Evolutionary conservation across 1,284 basidiomycete genomes (phyloP).

Genomic region (Lignosus rhinocerotis): DNA sequence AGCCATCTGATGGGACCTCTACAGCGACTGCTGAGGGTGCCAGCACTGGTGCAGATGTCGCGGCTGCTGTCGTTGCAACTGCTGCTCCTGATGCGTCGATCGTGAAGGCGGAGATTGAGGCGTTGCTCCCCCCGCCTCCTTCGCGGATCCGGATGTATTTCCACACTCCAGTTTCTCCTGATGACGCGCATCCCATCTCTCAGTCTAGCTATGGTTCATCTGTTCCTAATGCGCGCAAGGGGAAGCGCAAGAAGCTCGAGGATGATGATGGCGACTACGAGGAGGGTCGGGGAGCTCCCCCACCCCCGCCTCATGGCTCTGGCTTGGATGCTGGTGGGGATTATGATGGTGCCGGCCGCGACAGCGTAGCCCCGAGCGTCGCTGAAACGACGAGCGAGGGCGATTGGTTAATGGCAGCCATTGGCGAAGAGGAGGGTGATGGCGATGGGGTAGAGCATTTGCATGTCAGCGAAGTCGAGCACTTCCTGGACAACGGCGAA

Average conservation of each 20-base stretch:
- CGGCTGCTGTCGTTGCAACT: slow-evolving; percentile 5
- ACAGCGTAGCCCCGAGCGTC: slow-evolving; percentile 67
- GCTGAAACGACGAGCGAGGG: slow-evolving; percentile 71
- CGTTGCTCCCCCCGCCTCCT: slow-evolving; percentile 50
- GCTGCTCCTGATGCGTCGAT: slow-evolving; percentile 16
- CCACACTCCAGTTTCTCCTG: slow-evolving; percentile 78
- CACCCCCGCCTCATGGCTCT: slow-evolving; percentile 49
- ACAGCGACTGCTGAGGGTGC: slow-evolving; percentile 22
- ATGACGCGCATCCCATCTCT: slow-evolving; percentile 73
- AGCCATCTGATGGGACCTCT: slow-evolving; percentile 19
- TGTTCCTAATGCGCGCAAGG: slow-evolving; percentile 66
- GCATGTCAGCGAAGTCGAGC: slow-evolving; percentile 46
- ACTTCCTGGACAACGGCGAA: slow-evolving; percentile 36
- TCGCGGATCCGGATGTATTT: slow-evolving; percentile 85
- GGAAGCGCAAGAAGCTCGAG: slow-evolving; percentile 80
- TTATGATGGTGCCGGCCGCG: slow-evolving; percentile 50
- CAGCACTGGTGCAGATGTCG: slow-evolving; percentile 16
- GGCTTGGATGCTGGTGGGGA: slow-evolving; percentile 34
- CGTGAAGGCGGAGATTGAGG: slow-evolving; percentile 34
- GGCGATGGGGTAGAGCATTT: slow-evolving; percentile 47
- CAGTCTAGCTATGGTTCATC: slow-evolving; percentile 42
- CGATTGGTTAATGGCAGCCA: slow-evolving; percentile 85
- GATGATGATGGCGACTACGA: slow-evolving; percentile 79
- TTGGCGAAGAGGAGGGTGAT: slow-evolving; percentile 62
- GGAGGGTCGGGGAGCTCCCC: slow-evolving; percentile 65